Evolutionary conservation across 2,329 filamentous ascomycete species (phyloP).

Genomic region (Colletotrichum limetticola): DNA sequence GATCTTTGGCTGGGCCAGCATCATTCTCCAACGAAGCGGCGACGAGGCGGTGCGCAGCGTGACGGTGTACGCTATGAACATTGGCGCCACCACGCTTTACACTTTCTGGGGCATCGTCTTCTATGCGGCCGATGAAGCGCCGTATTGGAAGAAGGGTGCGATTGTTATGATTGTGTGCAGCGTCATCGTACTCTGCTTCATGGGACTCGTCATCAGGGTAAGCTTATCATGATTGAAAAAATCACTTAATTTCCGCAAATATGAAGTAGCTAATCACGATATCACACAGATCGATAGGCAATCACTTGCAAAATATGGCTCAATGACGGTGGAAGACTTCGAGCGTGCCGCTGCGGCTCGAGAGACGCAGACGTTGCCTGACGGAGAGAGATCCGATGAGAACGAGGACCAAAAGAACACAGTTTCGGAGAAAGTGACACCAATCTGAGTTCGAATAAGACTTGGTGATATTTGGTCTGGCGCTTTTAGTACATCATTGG

Average conservation of each 20-base stretch:
- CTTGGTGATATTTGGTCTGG: neutral
- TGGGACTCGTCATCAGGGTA: slow-evolving; percentile 32
- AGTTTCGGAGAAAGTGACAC: neutral
- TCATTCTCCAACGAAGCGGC: slow-evolving; percentile 47
- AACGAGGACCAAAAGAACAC: neutral
- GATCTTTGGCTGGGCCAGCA: slow-evolving; percentile 53
- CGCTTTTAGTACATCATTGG: too few species aligned
- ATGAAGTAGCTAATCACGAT: neutral
- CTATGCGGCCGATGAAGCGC: slow-evolving; percentile 48
- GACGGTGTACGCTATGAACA: slow-evolving; percentile 51
- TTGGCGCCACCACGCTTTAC: slow-evolving; percentile 49
- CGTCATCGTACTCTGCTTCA: slow-evolving; percentile 25
- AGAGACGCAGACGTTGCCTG: neutral
- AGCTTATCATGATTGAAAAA: neutral
- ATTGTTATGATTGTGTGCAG: slow-evolving; percentile 46
- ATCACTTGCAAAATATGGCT: slow-evolving; percentile 5
- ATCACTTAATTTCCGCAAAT: neutral
- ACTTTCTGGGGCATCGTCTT: slow-evolving; percentile 52
- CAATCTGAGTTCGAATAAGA: neutral
- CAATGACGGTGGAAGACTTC: neutral
- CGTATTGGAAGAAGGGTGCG: slow-evolving; percentile 49
- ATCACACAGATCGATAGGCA: neutral
- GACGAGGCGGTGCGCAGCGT: slow-evolving; percentile 50
- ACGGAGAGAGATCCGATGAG: neutral
- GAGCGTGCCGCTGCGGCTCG: neutral